These are phyloP conservation scores for Solanum dulcamara DNA, from an alignment of 257 asterid species.

Conservation along the genomic window DNA sequence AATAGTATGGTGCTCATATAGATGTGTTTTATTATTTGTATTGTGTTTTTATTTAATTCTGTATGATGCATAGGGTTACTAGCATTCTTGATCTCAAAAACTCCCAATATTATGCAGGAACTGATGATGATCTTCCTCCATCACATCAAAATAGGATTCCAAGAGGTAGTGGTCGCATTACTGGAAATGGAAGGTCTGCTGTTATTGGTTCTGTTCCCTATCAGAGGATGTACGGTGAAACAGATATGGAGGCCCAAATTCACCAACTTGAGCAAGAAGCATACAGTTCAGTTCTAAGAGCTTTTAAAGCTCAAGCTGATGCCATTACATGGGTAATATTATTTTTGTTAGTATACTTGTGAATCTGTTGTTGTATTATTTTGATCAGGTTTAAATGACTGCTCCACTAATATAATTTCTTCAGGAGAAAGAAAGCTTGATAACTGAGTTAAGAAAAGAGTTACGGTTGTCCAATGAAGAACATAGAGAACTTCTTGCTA, in stretches of 20 bases:
- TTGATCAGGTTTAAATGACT: constrained; percentile 15
- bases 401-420: constrained; percentile 22
- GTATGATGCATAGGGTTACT: neutral
- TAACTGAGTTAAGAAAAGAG: constrained; percentile 91
- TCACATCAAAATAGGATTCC: constrained; percentile 84
- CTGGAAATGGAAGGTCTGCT: constrained; percentile 77
- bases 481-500: constrained; percentile 70
- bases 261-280: constrained; percentile 97
- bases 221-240: constrained; percentile 38
- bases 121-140: constrained; percentile 94
- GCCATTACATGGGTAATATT: constrained; percentile 78
- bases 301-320: constrained; percentile 94
- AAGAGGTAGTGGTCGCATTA: constrained; percentile 76
- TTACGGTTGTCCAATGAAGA: constrained; percentile 85
- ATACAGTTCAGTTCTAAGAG: constrained; percentile 75
- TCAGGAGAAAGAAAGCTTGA: constrained; percentile 88
- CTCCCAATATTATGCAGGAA: constrained; percentile 39
- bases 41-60: neutral
- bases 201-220: constrained; percentile 45
- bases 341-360: neutral
- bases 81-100: neutral
- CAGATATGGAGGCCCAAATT: constrained; percentile 70
- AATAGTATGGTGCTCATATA: neutral
- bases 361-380: constrained; percentile 18
- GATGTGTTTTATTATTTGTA: neutral